Percentiles rank a stretch among this genome's conserved stretches.
phyloP scores from a whole-genome alignment of 2,329 filamentous ascomycete species.

The Epichloe brachyelytri region DNA sequence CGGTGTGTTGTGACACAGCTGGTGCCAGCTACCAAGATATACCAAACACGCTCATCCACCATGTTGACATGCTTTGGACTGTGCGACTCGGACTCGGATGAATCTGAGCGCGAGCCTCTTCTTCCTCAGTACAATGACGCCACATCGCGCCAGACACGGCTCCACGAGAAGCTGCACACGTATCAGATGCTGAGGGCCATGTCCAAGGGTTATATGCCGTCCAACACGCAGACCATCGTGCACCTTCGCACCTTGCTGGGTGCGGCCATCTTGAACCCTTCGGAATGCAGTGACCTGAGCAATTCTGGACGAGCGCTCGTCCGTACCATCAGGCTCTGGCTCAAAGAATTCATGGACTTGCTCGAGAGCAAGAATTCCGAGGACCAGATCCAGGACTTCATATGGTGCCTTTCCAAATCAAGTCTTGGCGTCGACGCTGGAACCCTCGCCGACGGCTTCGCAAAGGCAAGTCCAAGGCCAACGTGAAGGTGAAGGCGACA shows the following conservation, averaged over 20 bases:
- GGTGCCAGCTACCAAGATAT: not conserved
- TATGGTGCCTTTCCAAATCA: slow-evolving; percentile 75
- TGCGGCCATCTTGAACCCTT: slow-evolving; percentile 62
- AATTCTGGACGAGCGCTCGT: slow-evolving; percentile 62
- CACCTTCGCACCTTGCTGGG: slow-evolving; percentile 70
- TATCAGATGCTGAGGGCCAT: slow-evolving; percentile 86
- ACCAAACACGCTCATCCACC: not conserved
- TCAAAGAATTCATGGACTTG: slow-evolving; percentile 71
- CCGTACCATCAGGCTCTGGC: slow-evolving; percentile 58
- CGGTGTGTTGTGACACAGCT: no score
- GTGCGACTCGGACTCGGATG: slow-evolving; percentile 29
- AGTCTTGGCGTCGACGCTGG: slow-evolving; percentile 33
- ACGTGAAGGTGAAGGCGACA: slow-evolving; percentile 25
- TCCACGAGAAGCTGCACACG: slow-evolving; percentile 82
- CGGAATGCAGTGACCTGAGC: slow-evolving; percentile 53
- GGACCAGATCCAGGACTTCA: slow-evolving; percentile 83
- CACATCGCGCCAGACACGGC: slow-evolving; percentile 59
- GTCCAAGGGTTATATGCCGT: slow-evolving; percentile 79
- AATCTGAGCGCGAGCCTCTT: slow-evolving; percentile 57
- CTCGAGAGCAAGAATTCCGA: slow-evolving; percentile 67
- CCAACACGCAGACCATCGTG: slow-evolving; percentile 68
- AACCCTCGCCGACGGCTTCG: slow-evolving; percentile 16
- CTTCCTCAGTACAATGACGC: slow-evolving; percentile 76
- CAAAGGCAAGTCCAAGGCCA: slow-evolving; percentile 20
- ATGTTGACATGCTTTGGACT: slow-evolving; percentile 55